These are phyloP conservation scores for Gaeumannomyces tritici DNA, from an alignment of 2,329 filamentous ascomycete genomes.

Conservation along the genomic window DNA sequence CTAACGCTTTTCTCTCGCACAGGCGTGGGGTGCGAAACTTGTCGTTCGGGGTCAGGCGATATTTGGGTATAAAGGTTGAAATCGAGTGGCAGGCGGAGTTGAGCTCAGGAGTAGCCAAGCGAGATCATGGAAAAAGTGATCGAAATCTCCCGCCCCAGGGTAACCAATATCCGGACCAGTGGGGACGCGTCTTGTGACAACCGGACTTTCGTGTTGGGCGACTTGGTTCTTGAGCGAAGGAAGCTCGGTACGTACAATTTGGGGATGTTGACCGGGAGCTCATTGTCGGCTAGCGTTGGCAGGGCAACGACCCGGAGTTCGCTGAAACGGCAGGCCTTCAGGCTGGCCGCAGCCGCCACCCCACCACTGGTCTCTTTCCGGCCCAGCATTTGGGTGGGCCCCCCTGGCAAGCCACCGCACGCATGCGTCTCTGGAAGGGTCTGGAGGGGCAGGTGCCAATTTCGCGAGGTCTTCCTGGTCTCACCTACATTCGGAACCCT, in stretches of 20 bases:
- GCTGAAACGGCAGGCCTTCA: background rate
- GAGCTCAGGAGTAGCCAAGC: background rate
- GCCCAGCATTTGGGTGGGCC: background rate
- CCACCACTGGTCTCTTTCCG: background rate
- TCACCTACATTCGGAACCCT: background rate
- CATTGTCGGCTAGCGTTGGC: background rate
- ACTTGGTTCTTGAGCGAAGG: background rate
- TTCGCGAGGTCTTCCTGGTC: constrained; percentile 3
- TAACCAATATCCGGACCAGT: background rate
- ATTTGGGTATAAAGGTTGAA: background rate
- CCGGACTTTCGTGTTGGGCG: background rate
- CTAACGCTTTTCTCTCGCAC: background rate
- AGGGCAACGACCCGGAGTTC: background rate
- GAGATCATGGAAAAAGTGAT: background rate
- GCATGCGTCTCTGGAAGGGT: background rate
- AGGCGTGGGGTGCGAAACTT: background rate
- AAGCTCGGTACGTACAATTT: background rate
- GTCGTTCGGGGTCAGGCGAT: background rate
- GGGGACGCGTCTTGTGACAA: background rate
- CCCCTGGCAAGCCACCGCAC: background rate
- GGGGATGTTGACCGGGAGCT: background rate
- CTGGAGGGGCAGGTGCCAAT: constrained; percentile 4
- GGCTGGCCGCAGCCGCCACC: background rate
- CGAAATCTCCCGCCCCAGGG: background rate
- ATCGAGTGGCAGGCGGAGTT: background rate